phyloP scores from a whole-genome alignment of 495 filamentous ascomycete genomes.

The Daldinia vernicosa region DNA sequence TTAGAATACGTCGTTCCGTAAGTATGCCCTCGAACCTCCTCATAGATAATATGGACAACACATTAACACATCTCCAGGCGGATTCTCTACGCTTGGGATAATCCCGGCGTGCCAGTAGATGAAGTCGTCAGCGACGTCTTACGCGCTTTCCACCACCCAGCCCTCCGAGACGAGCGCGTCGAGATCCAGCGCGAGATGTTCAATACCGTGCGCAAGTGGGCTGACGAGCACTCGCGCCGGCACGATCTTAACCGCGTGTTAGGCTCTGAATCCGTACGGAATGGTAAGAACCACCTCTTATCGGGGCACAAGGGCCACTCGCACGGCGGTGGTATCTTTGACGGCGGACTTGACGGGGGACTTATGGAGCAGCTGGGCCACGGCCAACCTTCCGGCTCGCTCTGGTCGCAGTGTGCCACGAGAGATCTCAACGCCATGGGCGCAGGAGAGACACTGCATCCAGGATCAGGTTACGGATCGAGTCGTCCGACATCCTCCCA shows the following conservation, averaged over 20 bases:
- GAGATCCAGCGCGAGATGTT: constrained; percentile 91
- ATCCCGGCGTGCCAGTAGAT: constrained; percentile 77
- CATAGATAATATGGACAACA: not conserved
- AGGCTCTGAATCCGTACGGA: constrained; percentile 79
- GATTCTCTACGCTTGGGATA: constrained; percentile 89
- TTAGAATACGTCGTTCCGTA: constrained; percentile 83
- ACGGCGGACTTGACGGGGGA: constrained; percentile 50
- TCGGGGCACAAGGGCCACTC: constrained; percentile 42
- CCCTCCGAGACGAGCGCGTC: constrained; percentile 70
- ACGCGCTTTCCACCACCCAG: constrained; percentile 89
- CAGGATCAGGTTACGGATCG: constrained; percentile 33
- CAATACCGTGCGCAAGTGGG: constrained; percentile 80
- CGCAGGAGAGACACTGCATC: constrained; percentile 17
- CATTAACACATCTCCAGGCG: constrained; percentile 55
- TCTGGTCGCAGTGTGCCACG: constrained; percentile 61
- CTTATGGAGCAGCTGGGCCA: constrained; percentile 56
- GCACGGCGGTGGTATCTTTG: constrained; percentile 54
- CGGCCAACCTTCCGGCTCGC: constrained; percentile 57
- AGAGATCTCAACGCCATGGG: constrained; percentile 54
- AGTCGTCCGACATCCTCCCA: constrained; percentile 31
- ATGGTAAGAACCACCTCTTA: constrained; percentile 76
- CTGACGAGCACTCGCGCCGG: constrained; percentile 68
- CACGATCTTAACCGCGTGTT: constrained; percentile 74
- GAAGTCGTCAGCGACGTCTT: constrained; percentile 81
- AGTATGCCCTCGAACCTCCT: constrained; percentile 24